These are phyloP conservation scores for Fusarium agapanthi DNA, from an alignment of 2,329 filamentous ascomycete species.

Conservation along the genomic window DNA sequence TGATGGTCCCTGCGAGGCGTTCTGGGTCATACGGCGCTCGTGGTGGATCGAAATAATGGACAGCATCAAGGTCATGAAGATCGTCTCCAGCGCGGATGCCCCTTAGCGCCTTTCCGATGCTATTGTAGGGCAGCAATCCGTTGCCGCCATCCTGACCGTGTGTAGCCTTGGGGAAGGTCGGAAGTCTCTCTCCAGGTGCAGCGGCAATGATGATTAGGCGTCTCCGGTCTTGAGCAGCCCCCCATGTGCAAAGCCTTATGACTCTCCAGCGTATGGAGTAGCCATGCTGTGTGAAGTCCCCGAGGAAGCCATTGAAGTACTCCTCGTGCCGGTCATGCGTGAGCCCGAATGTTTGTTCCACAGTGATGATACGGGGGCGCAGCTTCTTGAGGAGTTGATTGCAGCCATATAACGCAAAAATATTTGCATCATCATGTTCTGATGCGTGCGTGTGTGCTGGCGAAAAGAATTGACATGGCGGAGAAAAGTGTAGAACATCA, in stretches of 20 bases:
- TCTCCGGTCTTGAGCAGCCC: slow-evolving; percentile 58
- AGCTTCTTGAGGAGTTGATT: slow-evolving; percentile 63
- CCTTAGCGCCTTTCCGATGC: slow-evolving; percentile 54
- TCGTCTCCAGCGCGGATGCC: slow-evolving; percentile 46
- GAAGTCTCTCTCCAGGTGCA: slow-evolving; percentile 75
- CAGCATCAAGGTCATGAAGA: slow-evolving; percentile 51
- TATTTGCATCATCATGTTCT: slow-evolving; percentile 75
- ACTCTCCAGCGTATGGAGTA: slow-evolving; percentile 78
- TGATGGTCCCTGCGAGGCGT: slow-evolving; percentile 66
- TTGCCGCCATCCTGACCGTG: slow-evolving; percentile 56
- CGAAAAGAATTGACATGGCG: slow-evolving; percentile 81
- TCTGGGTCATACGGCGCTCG: slow-evolving; percentile 56
- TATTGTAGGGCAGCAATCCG: slow-evolving; percentile 52
- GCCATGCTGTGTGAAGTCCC: slow-evolving; percentile 69
- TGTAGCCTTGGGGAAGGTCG: slow-evolving; percentile 69
- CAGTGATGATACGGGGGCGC: slow-evolving; percentile 74
- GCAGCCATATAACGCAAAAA: slow-evolving; percentile 64
- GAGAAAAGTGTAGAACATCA: slow-evolving; percentile 78
- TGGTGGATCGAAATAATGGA: slow-evolving; percentile 42
- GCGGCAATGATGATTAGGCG: slow-evolving; percentile 66
- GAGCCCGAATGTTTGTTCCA: slow-evolving; percentile 83
- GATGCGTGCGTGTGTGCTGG: slow-evolving; percentile 75
- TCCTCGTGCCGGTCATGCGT: slow-evolving; percentile 59
- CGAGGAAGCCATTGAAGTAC: slow-evolving; percentile 68
- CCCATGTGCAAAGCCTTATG: slow-evolving; percentile 61